Evolutionary conservation across 352 stramenopile genomes (phyloP).

Genomic region (Phytophthora citrophthora): DNA sequence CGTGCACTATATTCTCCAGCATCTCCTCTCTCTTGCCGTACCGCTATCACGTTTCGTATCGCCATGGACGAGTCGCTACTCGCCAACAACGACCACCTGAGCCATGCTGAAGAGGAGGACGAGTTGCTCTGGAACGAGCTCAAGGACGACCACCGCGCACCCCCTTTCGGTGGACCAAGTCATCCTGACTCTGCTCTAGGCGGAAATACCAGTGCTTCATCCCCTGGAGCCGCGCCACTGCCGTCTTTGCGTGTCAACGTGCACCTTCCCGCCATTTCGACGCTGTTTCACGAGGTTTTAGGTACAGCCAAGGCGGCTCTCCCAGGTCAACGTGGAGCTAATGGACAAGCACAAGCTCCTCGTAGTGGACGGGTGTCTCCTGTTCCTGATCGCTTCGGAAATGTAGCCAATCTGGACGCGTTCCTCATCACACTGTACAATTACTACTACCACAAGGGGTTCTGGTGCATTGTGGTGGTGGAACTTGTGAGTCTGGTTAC

Average conservation of each 20-base stretch:
- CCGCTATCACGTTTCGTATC: neutral
- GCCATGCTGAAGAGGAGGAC: conserved; percentile 56
- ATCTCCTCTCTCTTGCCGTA: conserved; percentile 11
- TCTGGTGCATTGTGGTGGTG: conserved; percentile 88
- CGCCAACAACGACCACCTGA: conserved; percentile 36
- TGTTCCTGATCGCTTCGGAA: conserved; percentile 69
- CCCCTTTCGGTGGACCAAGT: conserved; percentile 24
- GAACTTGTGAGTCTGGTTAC: conserved; percentile 93
- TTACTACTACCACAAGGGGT: conserved; percentile 95
- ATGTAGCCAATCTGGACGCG: conserved; percentile 87
- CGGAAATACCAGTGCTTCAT: conserved; percentile 15
- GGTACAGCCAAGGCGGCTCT: conserved; percentile 60
- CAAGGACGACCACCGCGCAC: conserved; percentile 58
- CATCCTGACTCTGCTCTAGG: conserved; percentile 34
- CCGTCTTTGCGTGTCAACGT: conserved; percentile 73
- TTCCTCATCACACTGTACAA: conserved; percentile 95
- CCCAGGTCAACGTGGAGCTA: conserved; percentile 18
- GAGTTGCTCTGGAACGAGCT: conserved; percentile 86
- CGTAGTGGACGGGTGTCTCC: conserved; percentile 37
- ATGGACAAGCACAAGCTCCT: conserved; percentile 6
- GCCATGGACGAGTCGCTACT: conserved; percentile 79
- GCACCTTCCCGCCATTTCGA: conserved; percentile 81
- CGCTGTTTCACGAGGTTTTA: conserved; percentile 71
- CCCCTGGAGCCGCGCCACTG: conserved; percentile 29
- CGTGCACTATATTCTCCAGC: conserved; percentile 7